Evolutionary conservation across 164 flowering plant species (phyloP).

Genomic region (Hamamelis virginiana): DNA sequence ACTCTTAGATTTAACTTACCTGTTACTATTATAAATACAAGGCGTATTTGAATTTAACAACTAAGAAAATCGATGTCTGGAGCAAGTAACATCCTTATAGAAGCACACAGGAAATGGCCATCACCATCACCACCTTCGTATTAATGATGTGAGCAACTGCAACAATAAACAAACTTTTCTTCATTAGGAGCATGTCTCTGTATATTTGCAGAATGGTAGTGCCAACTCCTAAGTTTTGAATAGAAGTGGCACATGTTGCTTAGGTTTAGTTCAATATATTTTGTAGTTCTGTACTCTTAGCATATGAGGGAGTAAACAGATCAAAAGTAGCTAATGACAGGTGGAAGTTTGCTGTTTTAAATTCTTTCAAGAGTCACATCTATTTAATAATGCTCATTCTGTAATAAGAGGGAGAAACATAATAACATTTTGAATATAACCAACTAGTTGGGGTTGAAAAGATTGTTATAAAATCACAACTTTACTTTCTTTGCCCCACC

Average conservation of each 20-base stretch:
- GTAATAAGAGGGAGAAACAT: background rate
- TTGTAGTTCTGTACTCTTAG: background rate
- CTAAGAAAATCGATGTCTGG: no score
- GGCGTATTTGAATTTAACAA: background rate
- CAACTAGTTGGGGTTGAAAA: no score
- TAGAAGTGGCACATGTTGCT: background rate
- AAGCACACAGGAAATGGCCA: background rate
- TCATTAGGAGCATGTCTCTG: background rate
- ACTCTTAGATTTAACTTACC: background rate
- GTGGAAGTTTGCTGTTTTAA: background rate
- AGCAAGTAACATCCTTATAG: background rate
- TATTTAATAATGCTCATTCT: background rate
- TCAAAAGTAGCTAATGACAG: background rate
- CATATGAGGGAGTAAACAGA: background rate
- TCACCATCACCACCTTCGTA: conserved; percentile 73
- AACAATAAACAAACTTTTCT: background rate
- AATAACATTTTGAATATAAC: no score
- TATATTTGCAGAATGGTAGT: background rate
- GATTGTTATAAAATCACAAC: no score
- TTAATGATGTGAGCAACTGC: conserved; percentile 87
- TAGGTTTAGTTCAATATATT: background rate
- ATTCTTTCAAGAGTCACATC: background rate
- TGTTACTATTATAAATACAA: conserved; percentile 1
- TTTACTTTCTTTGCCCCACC: no score
- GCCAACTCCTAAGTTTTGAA: background rate